phyloP scores from a whole-genome alignment of 129 eudicot species.

The Tagetes erecta region DNA sequence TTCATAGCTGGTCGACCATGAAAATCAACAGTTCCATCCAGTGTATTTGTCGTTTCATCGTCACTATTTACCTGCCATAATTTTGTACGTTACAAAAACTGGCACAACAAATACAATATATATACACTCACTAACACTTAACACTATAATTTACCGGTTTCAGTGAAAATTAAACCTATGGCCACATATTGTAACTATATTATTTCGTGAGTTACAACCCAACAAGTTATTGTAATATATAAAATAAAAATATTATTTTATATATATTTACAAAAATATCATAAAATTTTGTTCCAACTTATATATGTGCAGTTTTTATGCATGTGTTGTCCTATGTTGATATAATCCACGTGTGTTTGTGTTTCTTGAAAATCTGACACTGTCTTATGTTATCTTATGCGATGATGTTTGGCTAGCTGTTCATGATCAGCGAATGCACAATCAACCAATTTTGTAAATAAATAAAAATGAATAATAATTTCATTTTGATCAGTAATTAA shows the following conservation, averaged over 20 bases:
- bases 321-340: constrained; percentile 8
- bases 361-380: constrained; percentile 15
- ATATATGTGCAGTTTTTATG: neutral
- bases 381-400: constrained; percentile 18
- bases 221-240: too few relatives aligned
- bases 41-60: constrained; percentile 47
- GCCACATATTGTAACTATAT: too few relatives aligned
- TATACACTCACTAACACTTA: too few relatives aligned
- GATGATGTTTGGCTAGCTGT: constrained; percentile 16
- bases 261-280: neutral
- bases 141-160: too few relatives aligned
- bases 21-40: constrained; percentile 87
- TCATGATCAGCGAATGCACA: neutral
- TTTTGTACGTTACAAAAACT: too few relatives aligned
- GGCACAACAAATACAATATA: too few relatives aligned
- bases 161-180: too few relatives aligned
- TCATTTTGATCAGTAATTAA: neutral
- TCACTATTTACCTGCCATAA: constrained; percentile 43
- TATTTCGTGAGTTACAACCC: too few relatives aligned
- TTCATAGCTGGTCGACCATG: constrained; percentile 73
- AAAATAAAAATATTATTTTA: neutral
- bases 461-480: neutral
- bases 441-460: neutral
- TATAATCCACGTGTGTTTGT: constrained; percentile 23
- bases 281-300: neutral